A percentile compares a stretch with the other conserved stretches of the same genome.
Conservation (phyloP, 2,329 filamentous ascomycete genomes). For the Pseudogymnoascus verrucosus region DNA sequence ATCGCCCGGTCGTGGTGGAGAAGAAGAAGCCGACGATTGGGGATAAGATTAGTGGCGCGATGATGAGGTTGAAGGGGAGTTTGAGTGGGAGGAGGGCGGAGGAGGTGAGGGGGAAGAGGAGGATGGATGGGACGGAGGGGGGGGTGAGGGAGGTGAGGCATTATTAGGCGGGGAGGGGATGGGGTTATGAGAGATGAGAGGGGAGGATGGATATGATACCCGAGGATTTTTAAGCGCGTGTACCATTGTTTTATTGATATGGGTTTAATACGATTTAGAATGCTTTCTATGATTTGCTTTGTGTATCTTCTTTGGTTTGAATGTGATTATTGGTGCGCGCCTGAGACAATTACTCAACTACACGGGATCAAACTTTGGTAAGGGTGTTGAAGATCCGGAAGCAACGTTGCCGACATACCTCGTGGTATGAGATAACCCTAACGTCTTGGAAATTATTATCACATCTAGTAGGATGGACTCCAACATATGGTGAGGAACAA, state of each 20-base stretch:
- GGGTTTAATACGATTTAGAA: neutral
- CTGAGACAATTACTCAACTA: neutral
- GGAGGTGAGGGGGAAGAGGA: constrained; percentile 63
- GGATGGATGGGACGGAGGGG: constrained; percentile 69
- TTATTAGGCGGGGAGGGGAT: constrained; percentile 9
- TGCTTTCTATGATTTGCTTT: neutral
- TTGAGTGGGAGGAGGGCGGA: constrained; percentile 54
- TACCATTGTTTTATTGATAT: neutral
- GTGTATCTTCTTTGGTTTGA: neutral
- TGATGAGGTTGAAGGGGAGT: constrained; percentile 64
- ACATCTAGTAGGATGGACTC: neutral
- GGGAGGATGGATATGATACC: neutral
- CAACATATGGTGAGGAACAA: neutral
- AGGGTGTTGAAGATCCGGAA: neutral
- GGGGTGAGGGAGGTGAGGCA: constrained; percentile 39
- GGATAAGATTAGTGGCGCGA: constrained; percentile 70
- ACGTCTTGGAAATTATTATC: neutral
- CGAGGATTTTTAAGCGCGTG: neutral
- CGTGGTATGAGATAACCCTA: neutral
- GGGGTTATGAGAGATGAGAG: neutral
- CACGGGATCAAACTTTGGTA: neutral
- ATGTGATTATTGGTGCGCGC: neutral
- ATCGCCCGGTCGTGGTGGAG: constrained; percentile 50
- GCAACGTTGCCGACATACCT: neutral
- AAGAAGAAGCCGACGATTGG: constrained; percentile 60